Conservation (phyloP, 2,329 filamentous ascomycete genomes). For the Sarocladiaceae sp. region DNA sequence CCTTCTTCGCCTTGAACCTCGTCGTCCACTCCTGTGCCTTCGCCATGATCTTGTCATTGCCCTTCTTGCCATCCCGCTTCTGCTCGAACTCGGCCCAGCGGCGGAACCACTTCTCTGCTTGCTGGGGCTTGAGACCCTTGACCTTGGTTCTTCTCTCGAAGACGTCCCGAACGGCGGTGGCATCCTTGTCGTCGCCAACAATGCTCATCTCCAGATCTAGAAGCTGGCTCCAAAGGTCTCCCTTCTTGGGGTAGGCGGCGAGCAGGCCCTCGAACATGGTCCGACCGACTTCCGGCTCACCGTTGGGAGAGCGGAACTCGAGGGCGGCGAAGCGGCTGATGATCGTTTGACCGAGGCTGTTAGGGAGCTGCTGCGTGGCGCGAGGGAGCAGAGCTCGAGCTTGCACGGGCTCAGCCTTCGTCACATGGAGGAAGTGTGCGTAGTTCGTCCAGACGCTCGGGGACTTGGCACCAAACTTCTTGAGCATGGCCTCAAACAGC, state of each 20-base stretch:
- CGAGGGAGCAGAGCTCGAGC: conserved; percentile 73
- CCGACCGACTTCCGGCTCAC: conserved; percentile 82
- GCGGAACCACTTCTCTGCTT: conserved; percentile 84
- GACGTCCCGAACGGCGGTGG: conserved; percentile 59
- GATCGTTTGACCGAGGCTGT: conserved; percentile 57
- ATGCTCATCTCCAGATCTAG: conserved; percentile 73
- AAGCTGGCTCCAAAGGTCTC: conserved; percentile 89
- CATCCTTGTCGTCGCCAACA: conserved; percentile 44
- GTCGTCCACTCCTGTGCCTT: conserved; percentile 66
- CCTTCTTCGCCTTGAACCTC: conserved; percentile 38
- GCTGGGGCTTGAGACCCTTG: conserved; percentile 69
- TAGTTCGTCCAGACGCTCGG: conserved; percentile 90
- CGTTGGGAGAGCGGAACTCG: conserved; percentile 78
- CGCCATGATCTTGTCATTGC: conserved; percentile 62
- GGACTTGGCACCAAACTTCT: conserved; percentile 79
- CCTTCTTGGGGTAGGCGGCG: conserved; percentile 77
- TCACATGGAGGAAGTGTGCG: conserved; percentile 83
- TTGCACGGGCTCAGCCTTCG: conserved; percentile 60
- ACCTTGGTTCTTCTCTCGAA: conserved; percentile 73
- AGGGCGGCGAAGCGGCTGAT: conserved; percentile 85
- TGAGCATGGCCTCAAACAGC: conserved; percentile 77
- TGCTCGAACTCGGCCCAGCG: conserved; percentile 89
- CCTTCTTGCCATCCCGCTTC: conserved; percentile 59
- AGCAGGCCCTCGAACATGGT: conserved; percentile 91
- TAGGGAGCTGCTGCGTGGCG: conserved; percentile 75